Evolutionary conservation across 345 rosid species (phyloP).

Genomic region (Anastatica hierochuntica): DNA sequence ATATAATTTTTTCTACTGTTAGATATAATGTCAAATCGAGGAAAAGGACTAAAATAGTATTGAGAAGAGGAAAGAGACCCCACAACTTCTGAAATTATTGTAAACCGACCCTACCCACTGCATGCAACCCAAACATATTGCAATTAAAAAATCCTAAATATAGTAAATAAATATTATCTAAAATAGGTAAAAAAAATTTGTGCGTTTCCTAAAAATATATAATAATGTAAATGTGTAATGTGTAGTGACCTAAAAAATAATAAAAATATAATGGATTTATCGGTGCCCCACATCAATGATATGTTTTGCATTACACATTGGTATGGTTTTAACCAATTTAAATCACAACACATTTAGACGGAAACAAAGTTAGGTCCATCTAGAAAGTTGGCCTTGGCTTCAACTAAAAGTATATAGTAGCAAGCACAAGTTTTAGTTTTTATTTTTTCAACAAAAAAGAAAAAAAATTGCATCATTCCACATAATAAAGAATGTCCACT

Average conservation of each 20-base stretch:
- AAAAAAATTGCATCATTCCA: background rate
- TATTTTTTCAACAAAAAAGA: background rate
- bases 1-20: background rate
- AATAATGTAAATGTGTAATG: too few species aligned
- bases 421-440: background rate
- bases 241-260: background rate
- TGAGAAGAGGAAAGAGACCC: constrained; percentile 11
- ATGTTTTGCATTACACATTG: constrained; percentile 5
- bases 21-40: background rate
- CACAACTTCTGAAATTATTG: constrained; percentile 11
- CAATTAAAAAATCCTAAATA: background rate
- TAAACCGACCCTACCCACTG: constrained; percentile 37
- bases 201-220: too few species aligned
- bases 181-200: too few species aligned
- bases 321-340: background rate
- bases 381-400: constrained; percentile 11
- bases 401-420: background rate
- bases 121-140: constrained; percentile 5
- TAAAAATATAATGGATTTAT: constrained; percentile 15
- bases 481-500: background rate
- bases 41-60: background rate
- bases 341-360: constrained; percentile 1
- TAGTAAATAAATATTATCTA: too few species aligned
- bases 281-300: constrained; percentile 16
- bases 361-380: constrained; percentile 20